Base-by-base conservation (phyloP, 2,329 filamentous ascomycete species). In the Hymenoscyphus albidus region DNA sequence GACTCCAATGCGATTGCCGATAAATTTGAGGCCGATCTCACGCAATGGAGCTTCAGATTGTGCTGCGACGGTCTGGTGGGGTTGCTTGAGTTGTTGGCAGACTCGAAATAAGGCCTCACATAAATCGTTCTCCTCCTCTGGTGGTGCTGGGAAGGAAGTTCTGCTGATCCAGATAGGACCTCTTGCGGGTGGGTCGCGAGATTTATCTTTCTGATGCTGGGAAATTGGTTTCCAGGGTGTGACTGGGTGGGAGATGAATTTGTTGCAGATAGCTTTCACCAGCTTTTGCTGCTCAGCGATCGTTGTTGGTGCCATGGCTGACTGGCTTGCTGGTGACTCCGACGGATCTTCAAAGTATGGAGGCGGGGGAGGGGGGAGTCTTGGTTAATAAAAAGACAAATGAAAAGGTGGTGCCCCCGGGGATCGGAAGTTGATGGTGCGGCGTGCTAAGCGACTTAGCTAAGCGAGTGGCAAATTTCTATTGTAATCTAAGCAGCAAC, bases 91-190 rank as follows among this genome's bases (percentile, higher is more conserved):
- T 44, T 44, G 42, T 6, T n/a, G 1, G 16, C 42, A 44, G 16
- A 44, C 42, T 44, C 7, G 42, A 44, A 44, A 38, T 16, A 39
- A 31, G 22, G 56, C 16, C 9, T 39, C 56, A 0, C 56, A 31
- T 13, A 58, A 1, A 16, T 58, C 32, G 13, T 27, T 27, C 7
- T 27, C 51, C 51, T 18, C 32, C 31, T 16, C 56, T 39, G 32
- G 56, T 10, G 54, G 56, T 18, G 56, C 56, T 31, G 56, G 56
- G 18, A 58, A 58, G n/a, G 7, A 18, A 16, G 12, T 18, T 16
- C 56, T 32, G 18, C 56, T 58, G 16, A 58, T 58, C 56, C 56
- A 58, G 5, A 39, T 32, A 3, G 56, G 56, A 13, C 56, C 56
- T 39, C 35, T 58, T 10, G 56, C 51, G 5, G 51, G 51, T 38